These are phyloP conservation scores for Clonostachys rosea DNA, from an alignment of 2,329 filamentous ascomycete genomes.

Conservation along the genomic window DNA sequence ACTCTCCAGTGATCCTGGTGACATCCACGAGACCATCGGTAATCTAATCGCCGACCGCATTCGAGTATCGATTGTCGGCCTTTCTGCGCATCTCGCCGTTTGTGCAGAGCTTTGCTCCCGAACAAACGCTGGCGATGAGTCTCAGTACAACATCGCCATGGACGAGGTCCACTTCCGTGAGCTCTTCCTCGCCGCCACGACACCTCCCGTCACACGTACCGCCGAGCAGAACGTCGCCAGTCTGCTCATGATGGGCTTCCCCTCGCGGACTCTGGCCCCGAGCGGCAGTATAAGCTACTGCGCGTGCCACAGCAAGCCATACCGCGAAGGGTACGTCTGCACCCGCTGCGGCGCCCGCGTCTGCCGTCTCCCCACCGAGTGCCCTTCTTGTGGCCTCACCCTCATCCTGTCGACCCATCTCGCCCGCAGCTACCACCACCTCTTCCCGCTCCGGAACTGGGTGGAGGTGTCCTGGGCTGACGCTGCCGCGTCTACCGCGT, in stretches of 20 bases:
- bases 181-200: slow-evolving; percentile 83
- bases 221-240: slow-evolving; percentile 53
- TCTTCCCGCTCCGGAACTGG: slow-evolving; percentile 90
- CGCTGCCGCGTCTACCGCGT: slow-evolving; percentile 58
- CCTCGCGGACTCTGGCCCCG: slow-evolving; percentile 74
- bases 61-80: slow-evolving; percentile 81
- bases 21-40: slow-evolving; percentile 87
- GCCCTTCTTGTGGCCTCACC: slow-evolving; percentile 85
- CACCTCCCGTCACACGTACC: slow-evolving; percentile 77
- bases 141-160: slow-evolving; percentile 77
- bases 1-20: slow-evolving; percentile 85
- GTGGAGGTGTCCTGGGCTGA: slow-evolving; percentile 79
- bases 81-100: slow-evolving; percentile 88
- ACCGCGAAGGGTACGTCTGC: slow-evolving; percentile 83
- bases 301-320: slow-evolving; percentile 83
- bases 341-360: slow-evolving; percentile 86
- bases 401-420: slow-evolving; percentile 92
- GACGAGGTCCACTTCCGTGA: slow-evolving; percentile 77
- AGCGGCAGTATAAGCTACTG: slow-evolving; percentile 67
- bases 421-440: slow-evolving; percentile 87
- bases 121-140: slow-evolving; percentile 77
- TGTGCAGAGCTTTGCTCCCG: slow-evolving; percentile 84
- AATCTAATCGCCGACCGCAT: slow-evolving; percentile 78
- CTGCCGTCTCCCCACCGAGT: slow-evolving; percentile 84
- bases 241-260: slow-evolving; percentile 97